Evolutionary conservation across 306 rosid genomes (phyloP), one percentile per base, ranked within the genome.

Genomic region (Cucurbita pepo): DNA sequence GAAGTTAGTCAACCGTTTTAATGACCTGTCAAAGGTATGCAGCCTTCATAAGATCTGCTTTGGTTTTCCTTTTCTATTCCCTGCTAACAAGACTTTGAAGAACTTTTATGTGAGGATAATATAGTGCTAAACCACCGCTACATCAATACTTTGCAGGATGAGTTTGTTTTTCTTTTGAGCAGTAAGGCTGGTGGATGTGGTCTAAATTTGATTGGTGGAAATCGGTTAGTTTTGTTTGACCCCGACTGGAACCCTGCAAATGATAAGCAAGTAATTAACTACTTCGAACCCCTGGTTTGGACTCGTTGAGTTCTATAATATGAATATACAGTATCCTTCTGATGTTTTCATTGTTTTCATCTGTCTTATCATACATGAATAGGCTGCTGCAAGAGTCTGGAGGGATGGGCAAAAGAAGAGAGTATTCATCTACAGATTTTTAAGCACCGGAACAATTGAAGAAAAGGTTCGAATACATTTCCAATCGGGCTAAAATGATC

Each of bases 131-230:
- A 30, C 3, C 34, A 30, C 34, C 34, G 16, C 14, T 22, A 12
- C 10, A 67, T 45, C 41, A 45, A 66, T 45, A 58, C 64, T 52
- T 77, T 78, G 86, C 90, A 93, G 98, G 98, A 88, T 45, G 90
- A 93, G 77, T 93, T 93, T 80, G 91, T 79, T 77, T 93, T 93
- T 87, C 97, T 93, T 64, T 82, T 93, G 69, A 93, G 98, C 88
- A 93, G 98, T 83, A 93, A 93, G 89, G 98, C 98, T 82, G 98
- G 98, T 78, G 98, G 98, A 67, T 93, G 98, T 78, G 98, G 98
- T 77, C 97, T 93, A 77, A 93, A 93, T 86, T 84, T 93, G 82
- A 93, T 93, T 71, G 98, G 98, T 58, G 98, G 96, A 87, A 93
- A 87, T 79, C 97, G 98, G 71, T 87, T 93, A 50, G 90, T 93